phyloP scores from a whole-genome alignment of 2,329 filamentous ascomycete species.

The Clathrospora elynae region DNA sequence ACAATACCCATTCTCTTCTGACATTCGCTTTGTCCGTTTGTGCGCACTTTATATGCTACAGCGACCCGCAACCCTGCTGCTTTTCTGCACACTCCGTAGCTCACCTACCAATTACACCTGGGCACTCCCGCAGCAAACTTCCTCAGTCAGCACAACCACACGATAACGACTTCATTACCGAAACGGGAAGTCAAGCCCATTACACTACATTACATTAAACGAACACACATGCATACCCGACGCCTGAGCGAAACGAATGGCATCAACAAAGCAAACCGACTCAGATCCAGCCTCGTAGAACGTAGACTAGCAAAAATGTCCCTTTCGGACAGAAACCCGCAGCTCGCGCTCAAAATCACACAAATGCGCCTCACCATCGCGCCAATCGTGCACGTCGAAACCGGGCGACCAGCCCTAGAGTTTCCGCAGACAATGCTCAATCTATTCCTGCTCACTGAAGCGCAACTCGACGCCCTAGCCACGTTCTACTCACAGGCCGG shows the following conservation, averaged over 20 bases:
- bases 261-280: constrained; percentile 19
- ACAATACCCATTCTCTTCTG: constrained; percentile 28
- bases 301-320: constrained; percentile 17
- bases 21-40: constrained; percentile 35
- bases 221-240: constrained; percentile 10
- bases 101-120: constrained; percentile 5
- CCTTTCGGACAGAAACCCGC: constrained; percentile 45
- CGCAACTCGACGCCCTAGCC: constrained; percentile 71
- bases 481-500: constrained; percentile 74
- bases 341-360: constrained; percentile 64
- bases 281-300: constrained; percentile 15
- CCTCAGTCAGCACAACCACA: not conserved
- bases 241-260: constrained; percentile 19
- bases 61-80: constrained; percentile 15
- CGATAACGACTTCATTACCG: not conserved
- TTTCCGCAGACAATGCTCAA: constrained; percentile 71
- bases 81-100: constrained; percentile 15
- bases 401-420: constrained; percentile 65
- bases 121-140: constrained; percentile 19
- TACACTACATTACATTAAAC: too few relatives aligned
- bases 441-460: constrained; percentile 75
- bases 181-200: not conserved
- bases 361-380: constrained; percentile 70
- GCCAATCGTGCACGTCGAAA: constrained; percentile 65
- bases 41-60: constrained; percentile 33